A percentile compares a stretch with the other conserved stretches of the same genome.
Evolutionary conservation across 495 filamentous ascomycete species (phyloP).

Genomic region (Aspergillus indologenus): DNA sequence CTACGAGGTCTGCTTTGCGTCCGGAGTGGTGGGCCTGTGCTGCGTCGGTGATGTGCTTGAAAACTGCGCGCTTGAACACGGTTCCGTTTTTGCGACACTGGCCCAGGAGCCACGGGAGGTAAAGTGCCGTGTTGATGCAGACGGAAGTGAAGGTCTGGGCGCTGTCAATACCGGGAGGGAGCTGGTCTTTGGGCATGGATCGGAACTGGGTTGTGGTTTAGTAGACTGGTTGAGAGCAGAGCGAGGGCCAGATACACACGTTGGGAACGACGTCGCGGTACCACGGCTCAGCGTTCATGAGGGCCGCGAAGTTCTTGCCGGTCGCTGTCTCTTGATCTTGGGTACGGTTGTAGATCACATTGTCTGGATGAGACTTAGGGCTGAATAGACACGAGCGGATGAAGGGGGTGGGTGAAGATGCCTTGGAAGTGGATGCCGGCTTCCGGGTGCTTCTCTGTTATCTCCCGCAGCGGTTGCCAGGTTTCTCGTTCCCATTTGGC

Average conservation of each 20-base stretch:
- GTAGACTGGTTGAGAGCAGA: neutral
- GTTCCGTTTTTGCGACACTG: conserved; percentile 72
- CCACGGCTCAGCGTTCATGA: conserved; percentile 58
- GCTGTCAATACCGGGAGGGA: conserved; percentile 62
- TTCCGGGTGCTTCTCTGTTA: conserved; percentile 67
- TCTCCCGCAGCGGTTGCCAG: conserved; percentile 54
- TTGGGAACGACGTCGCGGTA: conserved; percentile 67
- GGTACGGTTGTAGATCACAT: conserved; percentile 25
- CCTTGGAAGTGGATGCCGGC: conserved; percentile 82
- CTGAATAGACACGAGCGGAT: too few species aligned
- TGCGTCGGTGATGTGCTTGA: conserved; percentile 68
- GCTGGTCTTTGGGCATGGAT: conserved; percentile 44
- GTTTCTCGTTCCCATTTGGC: conserved; percentile 54
- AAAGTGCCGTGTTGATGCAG: conserved; percentile 87
- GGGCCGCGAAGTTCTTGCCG: conserved; percentile 17
- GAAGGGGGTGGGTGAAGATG: conserved; percentile 21
- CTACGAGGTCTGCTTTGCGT: conserved; percentile 57
- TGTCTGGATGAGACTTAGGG: neutral
- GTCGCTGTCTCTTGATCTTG: conserved; percentile 48
- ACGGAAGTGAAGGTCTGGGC: conserved; percentile 75
- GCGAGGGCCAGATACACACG: conserved; percentile 45
- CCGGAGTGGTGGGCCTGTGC: conserved; percentile 38
- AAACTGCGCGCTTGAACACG: conserved; percentile 53
- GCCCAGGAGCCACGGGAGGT: conserved; percentile 76
- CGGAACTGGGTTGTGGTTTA: neutral